Evolutionary conservation across 2,329 filamentous ascomycete species (phyloP).

Genomic region (Stagonosporopsis tanaceti): DNA sequence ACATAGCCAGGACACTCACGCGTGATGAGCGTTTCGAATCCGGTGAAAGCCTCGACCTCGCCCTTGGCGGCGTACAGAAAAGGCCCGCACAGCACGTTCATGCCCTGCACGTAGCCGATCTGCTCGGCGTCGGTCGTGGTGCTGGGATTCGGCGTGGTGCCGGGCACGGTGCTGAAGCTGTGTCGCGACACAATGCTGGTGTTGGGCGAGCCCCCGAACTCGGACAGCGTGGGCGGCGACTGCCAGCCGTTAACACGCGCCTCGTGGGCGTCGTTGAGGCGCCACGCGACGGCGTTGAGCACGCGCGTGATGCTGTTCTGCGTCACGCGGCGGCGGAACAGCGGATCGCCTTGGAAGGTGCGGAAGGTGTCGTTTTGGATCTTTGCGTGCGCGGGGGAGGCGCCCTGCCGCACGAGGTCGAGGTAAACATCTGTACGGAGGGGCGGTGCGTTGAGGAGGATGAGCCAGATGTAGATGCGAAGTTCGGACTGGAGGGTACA

Average conservation of each 20-base stretch:
- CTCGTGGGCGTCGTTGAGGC: constrained; percentile 79
- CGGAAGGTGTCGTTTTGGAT: constrained; percentile 99
- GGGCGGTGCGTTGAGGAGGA: constrained; percentile 86
- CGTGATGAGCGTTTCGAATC: constrained; percentile 88
- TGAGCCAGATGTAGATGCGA: constrained; percentile 95
- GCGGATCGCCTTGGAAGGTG: constrained; percentile 93
- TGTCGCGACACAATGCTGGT: constrained; percentile 45
- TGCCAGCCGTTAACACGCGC: constrained; percentile 62
- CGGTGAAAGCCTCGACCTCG: constrained; percentile 92
- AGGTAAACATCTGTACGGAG: constrained; percentile 89
- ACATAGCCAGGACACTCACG: constrained; percentile 93
- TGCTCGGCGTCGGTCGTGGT: constrained; percentile 64
- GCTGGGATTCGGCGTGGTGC: constrained; percentile 42
- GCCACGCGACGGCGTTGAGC: constrained; percentile 95
- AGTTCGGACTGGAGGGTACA: constrained; percentile 73
- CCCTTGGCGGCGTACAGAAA: constrained; percentile 94
- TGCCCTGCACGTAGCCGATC: constrained; percentile 95
- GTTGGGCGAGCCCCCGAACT: constrained; percentile 60
- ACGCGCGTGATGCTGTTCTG: constrained; percentile 94
- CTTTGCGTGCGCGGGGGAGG: constrained; percentile 94
- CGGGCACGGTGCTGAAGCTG: constrained; percentile 33
- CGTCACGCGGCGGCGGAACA: constrained; percentile 93
- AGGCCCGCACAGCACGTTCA: constrained; percentile 96
- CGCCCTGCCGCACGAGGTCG: constrained; percentile 86
- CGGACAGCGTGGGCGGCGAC: constrained; percentile 58